Evolutionary conservation across 2,329 filamentous ascomycete genomes (phyloP).

Genomic region (Myriosclerotinia duriaeana): DNA sequence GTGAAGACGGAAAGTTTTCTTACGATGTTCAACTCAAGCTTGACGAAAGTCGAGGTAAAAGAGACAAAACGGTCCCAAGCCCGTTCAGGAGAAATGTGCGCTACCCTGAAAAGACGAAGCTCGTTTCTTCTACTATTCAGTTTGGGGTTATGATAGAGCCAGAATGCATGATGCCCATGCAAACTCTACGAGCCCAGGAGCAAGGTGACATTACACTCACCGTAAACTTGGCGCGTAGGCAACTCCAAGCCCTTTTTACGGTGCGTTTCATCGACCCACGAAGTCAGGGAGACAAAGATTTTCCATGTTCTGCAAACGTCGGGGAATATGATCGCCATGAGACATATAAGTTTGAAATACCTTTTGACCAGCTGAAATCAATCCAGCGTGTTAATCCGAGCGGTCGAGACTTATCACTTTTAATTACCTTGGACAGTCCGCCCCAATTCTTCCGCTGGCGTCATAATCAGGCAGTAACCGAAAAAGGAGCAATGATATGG

Average conservation of each 20-base stretch:
- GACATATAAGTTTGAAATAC: conserved; percentile 42
- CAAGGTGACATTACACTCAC: conserved; percentile 41
- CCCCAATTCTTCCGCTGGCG: conserved; percentile 42
- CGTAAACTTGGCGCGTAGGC: conserved; percentile 45
- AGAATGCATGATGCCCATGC: conserved; percentile 52
- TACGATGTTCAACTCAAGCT: background rate
- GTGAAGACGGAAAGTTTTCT: background rate
- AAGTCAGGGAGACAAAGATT: conserved; percentile 26
- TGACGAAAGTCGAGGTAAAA: background rate
- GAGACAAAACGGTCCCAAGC: conserved; percentile 21
- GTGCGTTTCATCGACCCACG: conserved; percentile 37
- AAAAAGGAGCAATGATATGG: conserved; percentile 51
- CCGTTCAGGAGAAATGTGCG: conserved; percentile 36
- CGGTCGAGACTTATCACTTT: conserved; percentile 43
- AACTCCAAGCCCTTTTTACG: conserved; percentile 46
- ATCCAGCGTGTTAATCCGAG: conserved; percentile 44
- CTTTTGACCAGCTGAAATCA: conserved; percentile 47
- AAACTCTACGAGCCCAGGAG: background rate
- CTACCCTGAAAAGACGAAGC: conserved; percentile 42
- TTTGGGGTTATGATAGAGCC: conserved; percentile 60
- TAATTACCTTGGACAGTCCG: conserved; percentile 52
- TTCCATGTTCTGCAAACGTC: conserved; percentile 21
- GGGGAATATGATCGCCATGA: conserved; percentile 34
- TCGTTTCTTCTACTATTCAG: conserved; percentile 51
- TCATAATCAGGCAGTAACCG: conserved; percentile 42